A percentile compares a stretch with the other conserved stretches of the same genome.
phyloP scores from a whole-genome alignment of 23 red algal species.

The Agarophyton chilense region DNA sequence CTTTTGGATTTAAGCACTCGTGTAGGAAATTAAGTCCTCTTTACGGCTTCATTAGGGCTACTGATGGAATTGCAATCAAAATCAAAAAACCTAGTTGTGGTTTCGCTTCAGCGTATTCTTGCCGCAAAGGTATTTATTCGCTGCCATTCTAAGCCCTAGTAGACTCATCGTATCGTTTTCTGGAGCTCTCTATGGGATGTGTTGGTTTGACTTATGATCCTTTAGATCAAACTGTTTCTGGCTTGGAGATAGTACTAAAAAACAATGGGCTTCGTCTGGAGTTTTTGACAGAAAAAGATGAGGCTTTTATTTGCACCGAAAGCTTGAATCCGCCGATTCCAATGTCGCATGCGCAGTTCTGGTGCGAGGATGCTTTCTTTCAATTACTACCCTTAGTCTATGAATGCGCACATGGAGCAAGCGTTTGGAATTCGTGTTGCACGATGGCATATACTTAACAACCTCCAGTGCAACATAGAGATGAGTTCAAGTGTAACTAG shows the following conservation, averaged over 20 bases:
- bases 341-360: not conserved
- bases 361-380: slow-evolving; percentile 1
- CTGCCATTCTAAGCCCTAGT: slow-evolving; percentile 9
- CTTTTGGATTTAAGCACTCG: slow-evolving; percentile 17
- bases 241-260: not conserved
- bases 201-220: slow-evolving; percentile 18
- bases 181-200: slow-evolving; percentile 7
- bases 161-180: slow-evolving; percentile 18
- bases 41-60: slow-evolving; percentile 10
- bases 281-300: slow-evolving; percentile 30
- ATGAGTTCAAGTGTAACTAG: not conserved
- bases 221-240: not conserved
- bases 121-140: slow-evolving; percentile 11
- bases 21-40: not conserved
- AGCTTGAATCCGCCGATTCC: slow-evolving; percentile 20
- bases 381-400: not conserved
- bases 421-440: not conserved
- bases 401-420: not conserved
- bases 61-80: slow-evolving; percentile 12
- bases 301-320: slow-evolving; percentile 17
- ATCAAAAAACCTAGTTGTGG: slow-evolving; percentile 6
- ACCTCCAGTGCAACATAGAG: not conserved
- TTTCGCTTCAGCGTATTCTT: not conserved
- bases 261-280: not conserved
- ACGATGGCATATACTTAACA: slow-evolving; percentile 18